Base-by-base conservation (phyloP, 805 yeast species). In the Cyberlindnera maclurae region DNA sequence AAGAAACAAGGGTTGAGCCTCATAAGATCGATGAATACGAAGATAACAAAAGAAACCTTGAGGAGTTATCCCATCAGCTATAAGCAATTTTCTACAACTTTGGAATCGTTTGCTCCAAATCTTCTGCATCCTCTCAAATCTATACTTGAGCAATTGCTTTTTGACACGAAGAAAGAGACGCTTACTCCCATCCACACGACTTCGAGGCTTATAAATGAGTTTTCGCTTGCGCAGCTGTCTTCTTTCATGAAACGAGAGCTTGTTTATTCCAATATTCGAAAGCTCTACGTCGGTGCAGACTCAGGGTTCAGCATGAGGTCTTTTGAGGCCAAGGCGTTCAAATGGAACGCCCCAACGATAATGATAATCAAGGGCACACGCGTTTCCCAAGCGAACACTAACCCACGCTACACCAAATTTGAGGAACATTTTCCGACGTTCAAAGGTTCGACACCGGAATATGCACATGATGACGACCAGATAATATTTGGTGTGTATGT, bases 251-350 rank as follows among this genome's bases (percentile, higher is more conserved):
- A 65, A 1, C 51, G 58, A 2, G 70, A 64, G 22, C 46, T 73
- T 4, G 60, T 75, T 0, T 64, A 63, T 16, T 62, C 72, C 4
- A 69, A 73, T 31, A 53, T 83, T 38, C 66, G 75, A 32, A 77
- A 75, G 48, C 68, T 89, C 10, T 89, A 80, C 50, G 66, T 71
- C 8, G 96, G 94, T 0, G 64, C 86, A 9, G 81, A 75, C 34
- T 67, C 78, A 36, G 97, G 97, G 2, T 90, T 84, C 56, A 85
- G 96, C 0, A 85, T 89, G 72, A 64, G 95, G 24, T 82, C 96
- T 0, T 71, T 90, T 41, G 96, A 89, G 59, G 73, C 81, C 77
- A 46, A 46, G 22, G 46, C 31, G 4, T 42, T 86, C 65, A 86
- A 88, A 50, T 90, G 97, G 96, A 78, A 75, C 49, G 93, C 95